Percentiles rank a stretch among this genome's conserved stretches.
phyloP scores from a whole-genome alignment of 345 rosid genomes.

The Acer saccharum region DNA sequence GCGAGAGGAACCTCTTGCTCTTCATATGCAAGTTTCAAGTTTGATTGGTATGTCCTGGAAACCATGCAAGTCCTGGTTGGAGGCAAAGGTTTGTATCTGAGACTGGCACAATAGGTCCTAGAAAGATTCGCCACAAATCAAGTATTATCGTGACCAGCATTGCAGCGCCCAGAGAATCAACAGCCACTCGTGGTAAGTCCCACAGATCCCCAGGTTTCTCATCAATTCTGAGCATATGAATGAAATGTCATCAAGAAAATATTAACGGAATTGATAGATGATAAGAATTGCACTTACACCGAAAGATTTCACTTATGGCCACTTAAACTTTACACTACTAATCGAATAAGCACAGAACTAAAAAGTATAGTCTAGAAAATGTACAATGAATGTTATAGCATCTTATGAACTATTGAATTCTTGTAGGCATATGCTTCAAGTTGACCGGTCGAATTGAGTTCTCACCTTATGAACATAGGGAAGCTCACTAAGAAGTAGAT shows the following conservation, averaged over 20 bases:
- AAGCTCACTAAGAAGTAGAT: conserved; percentile 96
- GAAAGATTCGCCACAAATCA: conserved; percentile 88
- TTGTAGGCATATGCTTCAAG: conserved; percentile 1
- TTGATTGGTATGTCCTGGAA: conserved; percentile 42
- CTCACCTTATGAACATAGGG: conserved; percentile 98
- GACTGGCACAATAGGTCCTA: conserved; percentile 82
- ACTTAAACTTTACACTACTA: not conserved
- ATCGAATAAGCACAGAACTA: not conserved
- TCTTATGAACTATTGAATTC: conserved; percentile 1
- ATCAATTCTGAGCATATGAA: conserved; percentile 61
- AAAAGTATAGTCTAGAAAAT: not conserved
- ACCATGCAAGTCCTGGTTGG: conserved; percentile 86
- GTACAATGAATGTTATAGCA: not conserved
- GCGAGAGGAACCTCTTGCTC: not conserved
- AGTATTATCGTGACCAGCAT: conserved; percentile 96
- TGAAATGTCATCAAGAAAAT: not conserved
- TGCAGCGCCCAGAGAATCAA: conserved; percentile 95
- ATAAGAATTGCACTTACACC: not conserved
- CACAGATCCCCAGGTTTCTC: conserved; percentile 84
- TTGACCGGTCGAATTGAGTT: conserved; percentile 11
- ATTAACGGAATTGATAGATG: not conserved
- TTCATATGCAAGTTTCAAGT: conserved; percentile 16
- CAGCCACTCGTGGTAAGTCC: conserved; percentile 81
- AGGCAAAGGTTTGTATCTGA: conserved; percentile 56
- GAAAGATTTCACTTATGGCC: no score